These are phyloP conservation scores for Trametes gibbosa DNA, from an alignment of 768 basidiomycete genomes.

Conservation along the genomic window DNA sequence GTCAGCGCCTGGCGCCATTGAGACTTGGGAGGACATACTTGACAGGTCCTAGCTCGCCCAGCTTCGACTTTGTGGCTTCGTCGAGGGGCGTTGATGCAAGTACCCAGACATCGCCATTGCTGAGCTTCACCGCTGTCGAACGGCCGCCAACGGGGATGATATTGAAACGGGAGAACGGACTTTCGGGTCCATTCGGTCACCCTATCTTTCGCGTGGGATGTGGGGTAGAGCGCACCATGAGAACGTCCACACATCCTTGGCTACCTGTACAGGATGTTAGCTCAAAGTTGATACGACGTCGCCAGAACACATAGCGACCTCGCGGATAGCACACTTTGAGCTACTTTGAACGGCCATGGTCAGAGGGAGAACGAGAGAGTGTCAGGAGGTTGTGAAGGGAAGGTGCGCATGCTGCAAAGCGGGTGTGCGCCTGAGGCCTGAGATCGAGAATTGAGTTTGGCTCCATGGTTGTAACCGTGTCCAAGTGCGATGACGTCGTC, in stretches of 20 bases:
- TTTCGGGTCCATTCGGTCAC: constrained; percentile 23
- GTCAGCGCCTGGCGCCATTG: neutral
- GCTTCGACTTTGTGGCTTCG: constrained; percentile 56
- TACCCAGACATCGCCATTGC: constrained; percentile 71
- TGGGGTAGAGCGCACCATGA: constrained; percentile 44
- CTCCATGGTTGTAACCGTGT: too few species aligned
- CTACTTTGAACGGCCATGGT: neutral
- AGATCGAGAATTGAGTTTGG: too few species aligned
- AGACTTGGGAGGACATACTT: constrained; percentile 40
- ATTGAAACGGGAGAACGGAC: constrained; percentile 66
- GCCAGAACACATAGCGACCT: neutral
- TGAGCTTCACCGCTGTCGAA: constrained; percentile 75
- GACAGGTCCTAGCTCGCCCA: constrained; percentile 66
- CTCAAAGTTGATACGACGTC: neutral
- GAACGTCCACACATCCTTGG: constrained; percentile 61
- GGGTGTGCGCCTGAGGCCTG: neutral
- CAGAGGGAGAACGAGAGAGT: neutral
- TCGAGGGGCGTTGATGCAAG: constrained; percentile 78
- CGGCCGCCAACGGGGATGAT: constrained; percentile 78
- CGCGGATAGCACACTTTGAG: constrained; percentile 8
- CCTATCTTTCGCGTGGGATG: neutral
- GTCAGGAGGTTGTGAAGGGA: neutral
- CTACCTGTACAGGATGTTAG: constrained; percentile 22
- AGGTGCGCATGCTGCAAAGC: neutral
- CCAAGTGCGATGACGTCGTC: neutral